Evolutionary conservation across 371 early-diverging fungal species (phyloP).

Genomic region (Mucor mucedo): DNA sequence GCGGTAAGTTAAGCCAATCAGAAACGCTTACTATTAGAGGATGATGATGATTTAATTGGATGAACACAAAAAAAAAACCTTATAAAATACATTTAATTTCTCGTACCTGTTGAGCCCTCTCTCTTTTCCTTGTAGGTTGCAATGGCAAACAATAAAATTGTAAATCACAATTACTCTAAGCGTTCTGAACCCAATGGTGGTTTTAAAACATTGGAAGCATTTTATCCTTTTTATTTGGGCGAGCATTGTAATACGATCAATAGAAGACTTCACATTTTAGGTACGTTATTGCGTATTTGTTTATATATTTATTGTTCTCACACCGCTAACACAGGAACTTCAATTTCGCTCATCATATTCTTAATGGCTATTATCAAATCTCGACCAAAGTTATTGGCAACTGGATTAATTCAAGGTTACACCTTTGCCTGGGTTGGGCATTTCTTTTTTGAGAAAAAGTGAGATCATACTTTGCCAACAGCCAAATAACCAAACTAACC

Average conservation of each 20-base stretch:
- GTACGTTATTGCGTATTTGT: slow-evolving; percentile 28
- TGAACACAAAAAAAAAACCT: not conserved
- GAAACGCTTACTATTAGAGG: no score
- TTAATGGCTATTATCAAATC: slow-evolving; percentile 27
- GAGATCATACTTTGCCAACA: slow-evolving; percentile 7
- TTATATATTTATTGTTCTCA: not conserved
- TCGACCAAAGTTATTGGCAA: slow-evolving; percentile 25
- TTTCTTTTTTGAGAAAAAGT: slow-evolving; percentile 69
- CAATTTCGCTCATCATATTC: slow-evolving; percentile 27
- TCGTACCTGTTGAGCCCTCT: not conserved
- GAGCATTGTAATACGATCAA: slow-evolving; percentile 63
- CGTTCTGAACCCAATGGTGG: slow-evolving; percentile 56
- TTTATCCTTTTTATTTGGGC: slow-evolving; percentile 76
- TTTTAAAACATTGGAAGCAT: slow-evolving; percentile 57
- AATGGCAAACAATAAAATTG: slow-evolving; percentile 34
- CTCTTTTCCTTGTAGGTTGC: not conserved
- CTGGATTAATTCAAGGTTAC: slow-evolving; percentile 53
- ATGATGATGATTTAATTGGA: no score
- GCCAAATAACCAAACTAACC: not conserved
- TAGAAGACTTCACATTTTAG: slow-evolving; percentile 61
- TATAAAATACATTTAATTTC: not conserved
- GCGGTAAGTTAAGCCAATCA: no score
- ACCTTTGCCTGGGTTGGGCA: slow-evolving; percentile 74
- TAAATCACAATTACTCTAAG: slow-evolving; percentile 59
- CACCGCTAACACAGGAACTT: slow-evolving; percentile 33